Conservation (phyloP, 345 rosid genomes). For the Camelina laxa region DNA sequence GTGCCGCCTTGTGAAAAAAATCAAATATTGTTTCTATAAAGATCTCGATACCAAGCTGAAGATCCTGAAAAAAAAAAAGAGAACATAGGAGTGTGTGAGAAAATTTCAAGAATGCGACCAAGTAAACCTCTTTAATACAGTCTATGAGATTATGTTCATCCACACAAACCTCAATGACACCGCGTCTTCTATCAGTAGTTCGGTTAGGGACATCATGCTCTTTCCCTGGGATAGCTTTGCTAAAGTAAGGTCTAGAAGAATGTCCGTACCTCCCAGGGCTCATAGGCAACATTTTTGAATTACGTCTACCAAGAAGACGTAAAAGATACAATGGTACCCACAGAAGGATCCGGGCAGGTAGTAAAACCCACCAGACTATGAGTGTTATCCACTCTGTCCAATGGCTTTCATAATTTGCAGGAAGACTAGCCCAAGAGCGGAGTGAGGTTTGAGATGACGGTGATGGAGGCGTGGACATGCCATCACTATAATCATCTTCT, state of each 20-base stretch:
- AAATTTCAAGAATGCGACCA: background rate
- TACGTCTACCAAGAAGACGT: slow-evolving; percentile 44
- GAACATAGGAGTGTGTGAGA: slow-evolving; percentile 9
- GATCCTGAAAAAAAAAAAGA: slow-evolving; percentile 62
- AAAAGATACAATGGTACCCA: slow-evolving; percentile 54
- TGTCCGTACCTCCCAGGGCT: slow-evolving; percentile 48
- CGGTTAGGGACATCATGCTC: slow-evolving; percentile 70
- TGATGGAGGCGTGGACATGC: slow-evolving; percentile 57
- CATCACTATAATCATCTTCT: slow-evolving; percentile 70
- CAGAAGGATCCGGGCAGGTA: slow-evolving; percentile 62
- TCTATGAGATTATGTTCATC: background rate
- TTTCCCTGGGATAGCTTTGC: slow-evolving; percentile 50
- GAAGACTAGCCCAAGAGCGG: slow-evolving; percentile 58
- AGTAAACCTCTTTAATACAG: background rate
- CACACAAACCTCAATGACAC: slow-evolving; percentile 84
- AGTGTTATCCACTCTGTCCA: slow-evolving; percentile 58
- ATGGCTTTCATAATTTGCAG: slow-evolving; percentile 47
- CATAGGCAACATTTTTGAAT: slow-evolving; percentile 42
- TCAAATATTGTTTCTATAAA: slow-evolving; percentile 76
- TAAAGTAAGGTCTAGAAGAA: slow-evolving; percentile 46
- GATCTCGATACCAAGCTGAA: slow-evolving; percentile 87
- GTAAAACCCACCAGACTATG: slow-evolving; percentile 64
- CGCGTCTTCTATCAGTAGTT: slow-evolving; percentile 87
- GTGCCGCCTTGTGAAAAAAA: slow-evolving; percentile 72
- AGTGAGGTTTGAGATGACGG: slow-evolving; percentile 71